These are phyloP conservation scores for Coprinopsis cinerea DNA, from an alignment of 768 basidiomycete species.

Conservation along the genomic window DNA sequence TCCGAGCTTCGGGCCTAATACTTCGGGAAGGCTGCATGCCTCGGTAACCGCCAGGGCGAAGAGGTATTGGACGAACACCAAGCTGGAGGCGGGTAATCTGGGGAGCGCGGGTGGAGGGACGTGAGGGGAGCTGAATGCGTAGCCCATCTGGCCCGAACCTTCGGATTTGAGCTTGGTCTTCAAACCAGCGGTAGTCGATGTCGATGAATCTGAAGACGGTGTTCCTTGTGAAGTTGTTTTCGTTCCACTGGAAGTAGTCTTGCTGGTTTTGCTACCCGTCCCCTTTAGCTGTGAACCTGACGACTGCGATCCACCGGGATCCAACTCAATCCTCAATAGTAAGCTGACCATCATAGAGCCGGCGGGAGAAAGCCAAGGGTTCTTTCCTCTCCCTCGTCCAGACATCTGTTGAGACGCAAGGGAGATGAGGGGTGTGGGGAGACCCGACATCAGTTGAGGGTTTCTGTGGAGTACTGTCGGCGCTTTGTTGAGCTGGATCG, in stretches of 20 bases:
- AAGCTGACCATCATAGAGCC: slow-evolving; percentile 87
- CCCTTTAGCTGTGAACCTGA: slow-evolving; percentile 23
- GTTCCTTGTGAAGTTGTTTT: neutral
- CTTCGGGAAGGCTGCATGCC: slow-evolving; percentile 58
- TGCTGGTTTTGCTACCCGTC: neutral
- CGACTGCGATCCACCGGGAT: slow-evolving; percentile 7
- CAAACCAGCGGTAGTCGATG: neutral
- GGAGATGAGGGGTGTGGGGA: slow-evolving; percentile 76
- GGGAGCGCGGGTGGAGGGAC: neutral
- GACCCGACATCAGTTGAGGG: slow-evolving; percentile 54
- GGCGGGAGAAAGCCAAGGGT: slow-evolving; percentile 87
- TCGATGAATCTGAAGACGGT: neutral
- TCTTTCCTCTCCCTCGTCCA: slow-evolving; percentile 83
- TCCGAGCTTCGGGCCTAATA: slow-evolving; percentile 45
- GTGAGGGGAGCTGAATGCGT: neutral
- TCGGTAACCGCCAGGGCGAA: slow-evolving; percentile 86
- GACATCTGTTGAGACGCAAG: slow-evolving; percentile 84
- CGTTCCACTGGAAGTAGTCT: neutral
- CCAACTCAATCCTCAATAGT: slow-evolving; percentile 53
- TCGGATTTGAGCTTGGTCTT: neutral
- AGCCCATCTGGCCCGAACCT: neutral
- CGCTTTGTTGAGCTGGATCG: slow-evolving; percentile 5
- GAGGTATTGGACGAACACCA: slow-evolving; percentile 94
- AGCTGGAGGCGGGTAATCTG: slow-evolving; percentile 41
- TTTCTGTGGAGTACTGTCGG: slow-evolving; percentile 47